These are phyloP conservation scores for Huiozyma sinensis DNA, from an alignment of 805 yeast genomes.

Conservation along the genomic window DNA sequence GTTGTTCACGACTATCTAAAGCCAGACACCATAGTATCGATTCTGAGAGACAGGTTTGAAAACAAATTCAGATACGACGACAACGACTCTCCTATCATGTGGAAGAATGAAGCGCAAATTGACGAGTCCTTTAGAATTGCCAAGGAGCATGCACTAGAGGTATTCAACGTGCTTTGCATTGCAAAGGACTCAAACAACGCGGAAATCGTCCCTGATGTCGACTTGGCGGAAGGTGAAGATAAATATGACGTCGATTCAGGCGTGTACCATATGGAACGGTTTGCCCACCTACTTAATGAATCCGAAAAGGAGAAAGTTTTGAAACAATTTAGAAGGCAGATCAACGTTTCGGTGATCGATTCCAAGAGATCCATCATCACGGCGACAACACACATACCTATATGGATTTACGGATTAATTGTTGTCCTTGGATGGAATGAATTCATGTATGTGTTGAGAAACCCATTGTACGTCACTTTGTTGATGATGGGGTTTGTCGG, in stretches of 20 bases:
- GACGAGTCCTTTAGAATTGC: conserved; percentile 60
- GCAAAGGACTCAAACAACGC: conserved; percentile 44
- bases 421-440: conserved; percentile 91
- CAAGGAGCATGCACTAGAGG: conserved; percentile 41
- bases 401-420: conserved; percentile 64
- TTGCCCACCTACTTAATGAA: conserved; percentile 48
- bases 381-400: conserved; percentile 70
- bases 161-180: conserved; percentile 48
- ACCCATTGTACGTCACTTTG: conserved; percentile 70
- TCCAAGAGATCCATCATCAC: conserved; percentile 80
- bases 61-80: conserved; percentile 73
- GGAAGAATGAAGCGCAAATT: conserved; percentile 65
- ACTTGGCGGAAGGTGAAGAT: conserved; percentile 21
- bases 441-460: conserved; percentile 75
- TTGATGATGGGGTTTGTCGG: conserved; percentile 48
- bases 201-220: conserved; percentile 51
- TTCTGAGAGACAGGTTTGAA: conserved; percentile 74
- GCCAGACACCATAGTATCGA: conserved; percentile 52
- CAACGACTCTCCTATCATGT: conserved; percentile 70
- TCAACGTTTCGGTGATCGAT: conserved; percentile 73
- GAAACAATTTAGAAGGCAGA: conserved; percentile 56
- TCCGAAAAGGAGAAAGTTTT: conserved; percentile 47
- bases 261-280: conserved; percentile 33
- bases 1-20: conserved; percentile 51
- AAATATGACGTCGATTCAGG: conserved; percentile 32